phyloP scores from a whole-genome alignment of 2,329 filamentous ascomycete species.

The Fusarium duplospermum region DNA sequence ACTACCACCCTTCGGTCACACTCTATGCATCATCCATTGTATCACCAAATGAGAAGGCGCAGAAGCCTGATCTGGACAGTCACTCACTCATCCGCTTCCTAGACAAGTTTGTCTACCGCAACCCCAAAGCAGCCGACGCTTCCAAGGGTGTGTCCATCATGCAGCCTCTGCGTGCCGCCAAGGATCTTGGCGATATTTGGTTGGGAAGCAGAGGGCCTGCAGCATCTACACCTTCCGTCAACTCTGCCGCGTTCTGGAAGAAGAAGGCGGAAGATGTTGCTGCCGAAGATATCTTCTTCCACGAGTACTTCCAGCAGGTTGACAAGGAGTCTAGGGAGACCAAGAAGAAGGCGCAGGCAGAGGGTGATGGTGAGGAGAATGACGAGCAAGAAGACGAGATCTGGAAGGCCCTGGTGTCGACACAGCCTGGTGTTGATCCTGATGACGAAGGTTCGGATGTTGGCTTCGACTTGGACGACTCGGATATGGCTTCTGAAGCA shows the following conservation, averaged over 20 bases:
- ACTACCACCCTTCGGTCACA: constrained; percentile 94
- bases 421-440: constrained; percentile 72
- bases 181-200: constrained; percentile 66
- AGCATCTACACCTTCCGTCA: constrained; percentile 65
- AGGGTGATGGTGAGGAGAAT: constrained; percentile 58
- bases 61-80: constrained; percentile 89
- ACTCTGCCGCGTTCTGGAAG: constrained; percentile 90
- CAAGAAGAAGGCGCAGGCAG: constrained; percentile 63
- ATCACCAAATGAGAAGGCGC: constrained; percentile 75
- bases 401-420: constrained; percentile 89
- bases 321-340: constrained; percentile 69
- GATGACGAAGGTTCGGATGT: constrained; percentile 63
- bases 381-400: constrained; percentile 82
- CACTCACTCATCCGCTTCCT: constrained; percentile 96
- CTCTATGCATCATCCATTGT: constrained; percentile 83
- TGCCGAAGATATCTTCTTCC: constrained; percentile 97
- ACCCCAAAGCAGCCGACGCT: constrained; percentile 77
- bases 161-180: constrained; percentile 79
- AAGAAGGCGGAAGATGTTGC: constrained; percentile 89
- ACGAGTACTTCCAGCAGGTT: constrained; percentile 89
- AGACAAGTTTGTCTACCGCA: constrained; percentile 98
- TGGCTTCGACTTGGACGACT: constrained; percentile 62
- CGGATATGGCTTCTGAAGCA: constrained; percentile 62
- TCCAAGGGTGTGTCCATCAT: constrained; percentile 91
- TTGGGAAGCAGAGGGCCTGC: constrained; percentile 63